Percentiles rank a stretch among this genome's conserved stretches.
These are phyloP conservation scores for Arthrobotrys sphaeroides DNA, from an alignment of 2,329 filamentous ascomycete genomes.

Conservation along the genomic window DNA sequence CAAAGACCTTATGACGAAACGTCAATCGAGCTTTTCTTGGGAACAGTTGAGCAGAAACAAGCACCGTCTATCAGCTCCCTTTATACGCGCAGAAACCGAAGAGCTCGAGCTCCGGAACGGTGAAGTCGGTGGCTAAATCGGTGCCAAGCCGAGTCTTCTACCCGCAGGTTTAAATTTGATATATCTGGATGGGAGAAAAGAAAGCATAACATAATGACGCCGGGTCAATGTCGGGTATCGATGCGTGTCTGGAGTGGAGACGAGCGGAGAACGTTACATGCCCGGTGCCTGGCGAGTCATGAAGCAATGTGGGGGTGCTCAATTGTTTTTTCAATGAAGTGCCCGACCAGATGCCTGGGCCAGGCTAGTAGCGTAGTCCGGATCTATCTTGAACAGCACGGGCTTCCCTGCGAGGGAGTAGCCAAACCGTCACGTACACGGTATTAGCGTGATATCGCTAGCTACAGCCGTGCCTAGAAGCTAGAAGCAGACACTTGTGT, in stretches of 20 bases:
- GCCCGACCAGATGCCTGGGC: no score
- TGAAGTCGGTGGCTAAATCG: conserved; percentile 4
- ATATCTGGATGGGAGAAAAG: not conserved
- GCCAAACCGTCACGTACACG: no score
- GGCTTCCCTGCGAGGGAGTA: no score
- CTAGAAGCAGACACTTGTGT: no score
- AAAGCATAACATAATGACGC: not conserved
- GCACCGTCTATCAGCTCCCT: not conserved
- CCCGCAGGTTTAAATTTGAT: no score
- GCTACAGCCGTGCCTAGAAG: no score
- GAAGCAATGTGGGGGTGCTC: not conserved
- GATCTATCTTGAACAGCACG: no score
- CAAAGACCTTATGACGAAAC: conserved; percentile 17
- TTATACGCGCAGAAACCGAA: not conserved
- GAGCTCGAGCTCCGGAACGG: not conserved
- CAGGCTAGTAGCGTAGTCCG: no score
- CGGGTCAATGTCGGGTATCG: not conserved
- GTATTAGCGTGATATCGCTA: no score
- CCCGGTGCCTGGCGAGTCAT: not conserved
- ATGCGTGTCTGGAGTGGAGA: not conserved
- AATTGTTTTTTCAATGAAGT: no score
- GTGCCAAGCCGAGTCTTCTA: conserved; percentile 5
- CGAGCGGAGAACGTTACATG: not conserved
- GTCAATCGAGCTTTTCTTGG: conserved; percentile 3
- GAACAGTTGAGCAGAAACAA: not conserved